phyloP scores from a whole-genome alignment of 2,329 filamentous ascomycete genomes.

The Plenodomus tracheiphilus region DNA sequence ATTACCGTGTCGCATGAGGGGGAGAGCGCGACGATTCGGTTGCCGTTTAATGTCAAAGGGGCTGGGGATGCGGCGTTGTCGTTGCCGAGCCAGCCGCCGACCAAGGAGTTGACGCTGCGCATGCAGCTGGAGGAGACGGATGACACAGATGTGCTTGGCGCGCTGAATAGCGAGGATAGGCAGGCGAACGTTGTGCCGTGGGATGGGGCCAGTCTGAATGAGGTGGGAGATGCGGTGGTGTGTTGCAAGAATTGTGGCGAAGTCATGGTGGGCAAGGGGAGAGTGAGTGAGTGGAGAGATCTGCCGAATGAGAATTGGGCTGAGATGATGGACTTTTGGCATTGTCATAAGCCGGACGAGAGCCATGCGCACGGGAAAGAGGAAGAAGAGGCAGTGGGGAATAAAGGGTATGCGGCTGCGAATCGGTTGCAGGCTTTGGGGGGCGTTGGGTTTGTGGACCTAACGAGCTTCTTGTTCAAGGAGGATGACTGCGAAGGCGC shows the following conservation, averaged over 20 bases:
- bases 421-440: conserved; percentile 69
- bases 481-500: conserved; percentile 64
- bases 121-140: conserved; percentile 55
- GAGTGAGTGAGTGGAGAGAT: conserved; percentile 74
- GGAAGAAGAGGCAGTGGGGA: conserved; percentile 32
- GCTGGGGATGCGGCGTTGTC: conserved; percentile 52
- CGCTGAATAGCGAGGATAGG: conserved; percentile 34
- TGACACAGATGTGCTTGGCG: conserved; percentile 32
- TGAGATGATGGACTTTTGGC: conserved; percentile 99
- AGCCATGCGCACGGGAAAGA: conserved; percentile 58
- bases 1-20: conserved; percentile 54
- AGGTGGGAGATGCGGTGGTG: conserved; percentile 21
- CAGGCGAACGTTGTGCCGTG: conserved; percentile 48
- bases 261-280: conserved; percentile 19
- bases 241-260: conserved; percentile 32
- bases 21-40: conserved; percentile 48
- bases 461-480: conserved; percentile 73
- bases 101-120: conserved; percentile 58
- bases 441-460: conserved; percentile 77
- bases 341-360: conserved; percentile 87
- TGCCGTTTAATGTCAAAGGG: conserved; percentile 52
- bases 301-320: conserved; percentile 97
- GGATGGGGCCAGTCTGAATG: conserved; percentile 44
- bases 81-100: conserved; percentile 51
- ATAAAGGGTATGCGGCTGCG: conserved; percentile 79